These are phyloP conservation scores for Cucumis hystrix DNA, from an alignment of 306 rosid species.

Conservation along the genomic window DNA sequence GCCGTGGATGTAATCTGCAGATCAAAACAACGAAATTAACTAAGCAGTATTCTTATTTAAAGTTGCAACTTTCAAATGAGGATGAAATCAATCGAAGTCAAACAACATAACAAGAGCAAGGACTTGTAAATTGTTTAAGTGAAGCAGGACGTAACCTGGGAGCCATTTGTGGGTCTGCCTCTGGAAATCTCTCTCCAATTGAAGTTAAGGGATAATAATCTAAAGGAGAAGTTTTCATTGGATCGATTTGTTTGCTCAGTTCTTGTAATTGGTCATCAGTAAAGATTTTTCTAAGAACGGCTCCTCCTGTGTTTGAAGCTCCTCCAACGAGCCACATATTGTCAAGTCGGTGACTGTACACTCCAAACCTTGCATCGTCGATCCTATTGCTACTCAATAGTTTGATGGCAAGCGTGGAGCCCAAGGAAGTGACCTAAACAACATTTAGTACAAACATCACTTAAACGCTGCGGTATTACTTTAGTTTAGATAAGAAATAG, in stretches of 20 bases:
- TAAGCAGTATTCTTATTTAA: not conserved
- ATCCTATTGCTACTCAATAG: conserved; percentile 64
- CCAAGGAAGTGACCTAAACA: conserved; percentile 79
- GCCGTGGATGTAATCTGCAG: conserved; percentile 74
- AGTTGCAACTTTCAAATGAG: not conserved
- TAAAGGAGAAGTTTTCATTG: conserved; percentile 44
- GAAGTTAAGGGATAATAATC: conserved; percentile 77
- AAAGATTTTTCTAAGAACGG: conserved; percentile 67
- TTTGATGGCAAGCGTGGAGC: conserved; percentile 90
- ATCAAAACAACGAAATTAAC: not conserved
- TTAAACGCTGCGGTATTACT: too few relatives aligned
- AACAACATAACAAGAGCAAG: not conserved
- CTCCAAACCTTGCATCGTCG: conserved; percentile 89
- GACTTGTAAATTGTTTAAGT: not conserved
- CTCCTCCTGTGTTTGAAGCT: conserved; percentile 93
- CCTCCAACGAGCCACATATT: conserved; percentile 97
- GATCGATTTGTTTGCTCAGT: conserved; percentile 60
- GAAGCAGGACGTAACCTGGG: conserved; percentile 46
- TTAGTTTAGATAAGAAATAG: too few relatives aligned
- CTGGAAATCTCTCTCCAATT: conserved; percentile 81
- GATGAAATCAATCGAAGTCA: not conserved
- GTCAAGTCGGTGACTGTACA: conserved; percentile 95
- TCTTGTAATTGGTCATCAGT: conserved; percentile 55
- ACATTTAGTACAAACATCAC: not conserved
- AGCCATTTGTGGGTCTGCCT: conserved; percentile 60